Evolutionary conservation across 805 yeast species (phyloP), one percentile per base, ranked within the genome.

Genomic region (Lipomyces sp.): DNA sequence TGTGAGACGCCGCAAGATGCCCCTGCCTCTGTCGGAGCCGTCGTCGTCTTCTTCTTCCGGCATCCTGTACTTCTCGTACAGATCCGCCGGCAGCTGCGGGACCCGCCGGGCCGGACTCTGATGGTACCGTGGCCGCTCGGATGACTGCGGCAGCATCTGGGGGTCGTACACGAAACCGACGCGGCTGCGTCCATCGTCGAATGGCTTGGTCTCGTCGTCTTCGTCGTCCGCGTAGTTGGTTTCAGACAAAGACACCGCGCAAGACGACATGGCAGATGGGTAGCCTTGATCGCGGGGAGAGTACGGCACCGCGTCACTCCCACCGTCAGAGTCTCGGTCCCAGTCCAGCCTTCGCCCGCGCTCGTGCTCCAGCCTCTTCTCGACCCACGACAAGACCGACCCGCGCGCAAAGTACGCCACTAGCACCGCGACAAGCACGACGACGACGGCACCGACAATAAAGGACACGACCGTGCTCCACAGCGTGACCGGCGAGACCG

Each of bases 381-480:
- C 28, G 4, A 43, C 37, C 45, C 47, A 46, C 2, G 33, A 32
- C 16, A 51, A 42, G 2, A 51, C 41, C 21, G 36, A 18, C 24
- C 45, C 34, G 22, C 52, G 34, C 2, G 55, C 48, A 21, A 51
- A 31, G 43, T 40, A 51, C 1, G 40, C 28, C 28, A 35, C 43
- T 33, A 42, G 33, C 14, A 32, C 34, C 2, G 39, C 13, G 3
- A 36, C 39, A 19, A 23, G 8, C n/a, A 47, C 6, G 10, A 38
- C 45, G 26, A 38, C 11, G 7, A 47, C 4, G 22, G 41, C 34
- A 6, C 47, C 55, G 22, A 51, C 39, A 14, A 44, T 42, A 13
- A 51, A 42, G 10, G 49, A 38, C 6, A 51, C 39, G 13, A 51
- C 55, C 2, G 52, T 43, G 16, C 46, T 47, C 55, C 52, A 51